Evolutionary conservation across 306 rosid species (phyloP).

Genomic region (Quercus alba): DNA sequence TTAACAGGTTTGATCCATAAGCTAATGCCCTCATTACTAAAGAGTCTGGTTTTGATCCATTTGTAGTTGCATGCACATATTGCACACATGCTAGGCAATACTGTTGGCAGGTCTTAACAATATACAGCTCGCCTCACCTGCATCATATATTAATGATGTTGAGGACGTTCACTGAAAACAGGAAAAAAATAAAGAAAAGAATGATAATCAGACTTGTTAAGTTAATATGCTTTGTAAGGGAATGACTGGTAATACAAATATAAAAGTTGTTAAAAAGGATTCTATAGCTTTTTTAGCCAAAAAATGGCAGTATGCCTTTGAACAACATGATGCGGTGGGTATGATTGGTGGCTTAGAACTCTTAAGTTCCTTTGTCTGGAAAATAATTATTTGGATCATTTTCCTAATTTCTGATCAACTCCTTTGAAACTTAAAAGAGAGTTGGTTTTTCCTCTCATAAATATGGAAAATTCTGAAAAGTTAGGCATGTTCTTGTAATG

Average conservation of each 20-base stretch:
- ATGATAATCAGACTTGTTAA: background rate
- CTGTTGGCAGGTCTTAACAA: background rate
- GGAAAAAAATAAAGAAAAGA: background rate
- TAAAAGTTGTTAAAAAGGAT: background rate
- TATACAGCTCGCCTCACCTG: background rate
- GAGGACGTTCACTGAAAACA: background rate
- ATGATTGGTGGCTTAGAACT: background rate
- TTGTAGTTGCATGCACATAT: slow-evolving; percentile 4
- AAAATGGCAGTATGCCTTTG: background rate
- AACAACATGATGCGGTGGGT: background rate
- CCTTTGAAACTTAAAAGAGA: background rate
- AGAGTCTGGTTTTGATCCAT: background rate
- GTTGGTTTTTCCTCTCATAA: background rate
- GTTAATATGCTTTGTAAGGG: background rate
- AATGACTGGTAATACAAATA: background rate
- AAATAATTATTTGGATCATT: background rate
- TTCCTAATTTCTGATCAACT: background rate
- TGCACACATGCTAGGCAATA: background rate
- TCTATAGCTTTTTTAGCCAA: background rate
- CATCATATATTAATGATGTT: background rate
- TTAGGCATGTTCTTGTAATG: background rate
- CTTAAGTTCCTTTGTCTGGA: background rate
- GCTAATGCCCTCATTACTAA: background rate
- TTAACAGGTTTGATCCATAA: slow-evolving; percentile 68
- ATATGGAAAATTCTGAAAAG: background rate